Base-by-base conservation (phyloP, 371 early-diverging fungal species). In the Mortierella sp. region DNA sequence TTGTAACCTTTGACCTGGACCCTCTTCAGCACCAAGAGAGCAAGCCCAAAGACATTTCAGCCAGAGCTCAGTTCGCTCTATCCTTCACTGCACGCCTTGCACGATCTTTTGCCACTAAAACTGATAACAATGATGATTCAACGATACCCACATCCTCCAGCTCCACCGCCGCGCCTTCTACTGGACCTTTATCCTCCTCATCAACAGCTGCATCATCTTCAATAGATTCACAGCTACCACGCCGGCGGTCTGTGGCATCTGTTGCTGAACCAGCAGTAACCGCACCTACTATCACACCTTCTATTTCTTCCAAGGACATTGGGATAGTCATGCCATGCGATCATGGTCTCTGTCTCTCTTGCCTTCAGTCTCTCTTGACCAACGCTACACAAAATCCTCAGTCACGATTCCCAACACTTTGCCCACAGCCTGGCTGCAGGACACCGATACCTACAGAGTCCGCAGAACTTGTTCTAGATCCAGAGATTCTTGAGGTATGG, bases 341-440 rank as follows among this genome's bases (percentile, higher is more conserved):
- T 18, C 81, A 81, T 55, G 81, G 81, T 20, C 81, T 81, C n/a
- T 81, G 81, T 49, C 64, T 81, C 37, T 69, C 76, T 11, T 81
- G 81, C 39, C 73, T 81, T 5, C 81, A 81, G 58, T 69, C 76
- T 18, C 76, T 72, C 28, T 62, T 81, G 39, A 72, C 70, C 62
- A 75, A 81, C 43, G 66, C 70, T n/a, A 66, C 69, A 1, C 61
- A 72, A 20, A 75, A 30, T 26, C 66, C 75, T 0, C 69, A 75
- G 28, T 68, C 81, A 30, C 60, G 81, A 0, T 75, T 75, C 26
- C 81, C 81, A 18, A 76, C 72, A 8, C 39, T 66, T 2, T 81
- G 81, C 16, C 81, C 81, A 6, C 81, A 81, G 39, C 81, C 81
- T 8, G 73, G 70, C 14, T 81, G 81, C 35, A 69, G 81, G 6